A percentile compares a stretch with the other conserved stretches of the same genome.
phyloP scores from a whole-genome alignment of 1,139 yeast species.

The Pichia sp. region DNA sequence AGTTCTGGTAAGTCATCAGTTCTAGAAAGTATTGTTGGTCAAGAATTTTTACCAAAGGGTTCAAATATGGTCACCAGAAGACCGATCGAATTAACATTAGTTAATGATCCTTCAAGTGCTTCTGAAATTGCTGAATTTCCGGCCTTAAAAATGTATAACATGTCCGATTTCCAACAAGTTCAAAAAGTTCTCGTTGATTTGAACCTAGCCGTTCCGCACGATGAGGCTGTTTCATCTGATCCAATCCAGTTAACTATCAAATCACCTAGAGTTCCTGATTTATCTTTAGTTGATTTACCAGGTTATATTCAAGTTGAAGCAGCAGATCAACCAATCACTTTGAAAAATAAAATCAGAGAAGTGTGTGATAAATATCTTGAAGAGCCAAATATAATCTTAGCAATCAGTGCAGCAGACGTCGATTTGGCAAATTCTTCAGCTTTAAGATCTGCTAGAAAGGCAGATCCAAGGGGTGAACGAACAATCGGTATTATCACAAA shows the following conservation, averaged over 20 bases:
- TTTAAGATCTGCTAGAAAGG: constrained; percentile 80
- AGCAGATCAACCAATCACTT: constrained; percentile 84
- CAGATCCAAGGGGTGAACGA: constrained; percentile 91
- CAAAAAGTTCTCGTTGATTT: constrained; percentile 79
- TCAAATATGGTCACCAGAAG: constrained; percentile 95
- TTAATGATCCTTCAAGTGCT: constrained; percentile 76
- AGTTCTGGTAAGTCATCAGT: constrained; percentile 95
- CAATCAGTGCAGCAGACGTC: constrained; percentile 96
- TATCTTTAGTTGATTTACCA: constrained; percentile 90
- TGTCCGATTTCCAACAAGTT: constrained; percentile 83
- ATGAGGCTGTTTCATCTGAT: constrained; percentile 22
- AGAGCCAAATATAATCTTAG: constrained; percentile 88
- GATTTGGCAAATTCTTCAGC: constrained; percentile 97
- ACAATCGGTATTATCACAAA: constrained; percentile 96
- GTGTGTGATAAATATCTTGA: constrained; percentile 82
- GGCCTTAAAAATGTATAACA: constrained; percentile 68
- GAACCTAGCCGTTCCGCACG: constrained; percentile 84
- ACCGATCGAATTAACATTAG: constrained; percentile 65
- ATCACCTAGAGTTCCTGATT: constrained; percentile 90
- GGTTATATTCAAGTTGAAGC: constrained; percentile 97
- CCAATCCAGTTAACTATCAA: constrained; percentile 51
- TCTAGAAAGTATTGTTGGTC: constrained; percentile 86
- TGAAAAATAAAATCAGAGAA: constrained; percentile 70
- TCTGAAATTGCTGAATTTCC: constrained; percentile 94
- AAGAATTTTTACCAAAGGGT: constrained; percentile 93